These are phyloP conservation scores for Eleusine indica DNA, from an alignment of 176 grass and related monocot species.

Conservation along the genomic window DNA sequence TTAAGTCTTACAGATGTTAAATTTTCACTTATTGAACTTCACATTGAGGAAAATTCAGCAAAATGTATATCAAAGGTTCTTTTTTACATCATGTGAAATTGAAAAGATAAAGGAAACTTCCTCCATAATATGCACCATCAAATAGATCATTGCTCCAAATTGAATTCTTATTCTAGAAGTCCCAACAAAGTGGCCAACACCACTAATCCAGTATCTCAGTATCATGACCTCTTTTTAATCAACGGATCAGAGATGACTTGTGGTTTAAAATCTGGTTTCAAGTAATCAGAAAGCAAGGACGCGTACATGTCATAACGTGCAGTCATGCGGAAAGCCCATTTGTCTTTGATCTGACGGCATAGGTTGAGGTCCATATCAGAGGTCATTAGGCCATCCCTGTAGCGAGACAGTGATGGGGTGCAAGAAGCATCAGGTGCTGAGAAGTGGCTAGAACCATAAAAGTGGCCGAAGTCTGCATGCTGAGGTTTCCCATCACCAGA, in stretches of 20 bases:
- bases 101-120: neutral
- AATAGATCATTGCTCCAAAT: slow-evolving; percentile 16
- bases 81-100: slow-evolving; percentile 47
- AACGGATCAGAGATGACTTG: slow-evolving; percentile 77
- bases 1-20: neutral
- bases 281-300: slow-evolving; percentile 71
- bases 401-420: slow-evolving; percentile 85
- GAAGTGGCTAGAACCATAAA: slow-evolving; percentile 94
- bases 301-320: slow-evolving; percentile 85
- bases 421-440: slow-evolving; percentile 89
- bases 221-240: slow-evolving; percentile 59
- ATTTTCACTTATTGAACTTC: neutral
- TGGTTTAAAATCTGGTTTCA: slow-evolving; percentile 72
- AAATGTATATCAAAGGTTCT: slow-evolving; percentile 6
- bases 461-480: slow-evolving; percentile 86
- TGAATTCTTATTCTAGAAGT: neutral
- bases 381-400: slow-evolving; percentile 80
- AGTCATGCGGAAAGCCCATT: slow-evolving; percentile 97
- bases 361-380: slow-evolving; percentile 96
- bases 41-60: slow-evolving; percentile 7
- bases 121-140: neutral
- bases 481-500: slow-evolving; percentile 93
- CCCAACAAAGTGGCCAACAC: neutral
- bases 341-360: slow-evolving; percentile 94
- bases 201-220: neutral